phyloP scores from a whole-genome alignment of 1,284 basidiomycete genomes.

The Omphalotus olearius region DNA sequence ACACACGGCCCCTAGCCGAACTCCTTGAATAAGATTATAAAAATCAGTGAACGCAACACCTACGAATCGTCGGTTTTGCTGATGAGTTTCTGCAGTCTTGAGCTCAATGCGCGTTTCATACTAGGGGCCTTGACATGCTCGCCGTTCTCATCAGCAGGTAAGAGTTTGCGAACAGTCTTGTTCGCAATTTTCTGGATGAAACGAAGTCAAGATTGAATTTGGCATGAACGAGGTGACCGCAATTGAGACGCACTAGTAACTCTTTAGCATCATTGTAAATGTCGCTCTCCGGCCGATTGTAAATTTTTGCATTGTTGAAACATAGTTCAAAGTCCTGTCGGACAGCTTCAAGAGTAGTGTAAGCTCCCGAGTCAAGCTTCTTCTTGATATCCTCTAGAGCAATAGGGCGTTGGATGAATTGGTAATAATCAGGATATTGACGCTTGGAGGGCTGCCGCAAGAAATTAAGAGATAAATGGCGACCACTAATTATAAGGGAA shows the following conservation, averaged over 20 bases:
- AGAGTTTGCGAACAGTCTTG: constrained; percentile 58
- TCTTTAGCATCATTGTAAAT: constrained; percentile 84
- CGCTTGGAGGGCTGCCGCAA: constrained; percentile 72
- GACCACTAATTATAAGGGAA: constrained; percentile 44
- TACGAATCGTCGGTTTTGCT: constrained; percentile 65
- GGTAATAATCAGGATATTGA: constrained; percentile 89
- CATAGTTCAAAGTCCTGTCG: constrained; percentile 82
- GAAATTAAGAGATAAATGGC: constrained; percentile 69
- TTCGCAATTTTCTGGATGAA: constrained; percentile 56
- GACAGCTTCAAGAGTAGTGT: constrained; percentile 67
- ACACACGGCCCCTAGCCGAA: constrained; percentile 53
- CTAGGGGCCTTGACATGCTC: constrained; percentile 59
- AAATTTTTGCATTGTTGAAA: constrained; percentile 87
- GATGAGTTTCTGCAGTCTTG: constrained; percentile 64
- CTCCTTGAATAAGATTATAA: constrained; percentile 13
- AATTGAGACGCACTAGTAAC: constrained; percentile 35
- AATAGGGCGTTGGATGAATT: constrained; percentile 70
- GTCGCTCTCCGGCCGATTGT: constrained; percentile 83
- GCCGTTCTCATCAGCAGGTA: constrained; percentile 41
- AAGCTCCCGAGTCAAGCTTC: constrained; percentile 62
- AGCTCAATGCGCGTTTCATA: constrained; percentile 58
- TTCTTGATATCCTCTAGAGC: constrained; percentile 85
- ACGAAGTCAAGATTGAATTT: constrained; percentile 7
- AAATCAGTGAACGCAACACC: constrained; percentile 17
- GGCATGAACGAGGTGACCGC: not conserved